phyloP scores from a whole-genome alignment of 768 basidiomycete species.

The Kwoniella dendrophila region DNA sequence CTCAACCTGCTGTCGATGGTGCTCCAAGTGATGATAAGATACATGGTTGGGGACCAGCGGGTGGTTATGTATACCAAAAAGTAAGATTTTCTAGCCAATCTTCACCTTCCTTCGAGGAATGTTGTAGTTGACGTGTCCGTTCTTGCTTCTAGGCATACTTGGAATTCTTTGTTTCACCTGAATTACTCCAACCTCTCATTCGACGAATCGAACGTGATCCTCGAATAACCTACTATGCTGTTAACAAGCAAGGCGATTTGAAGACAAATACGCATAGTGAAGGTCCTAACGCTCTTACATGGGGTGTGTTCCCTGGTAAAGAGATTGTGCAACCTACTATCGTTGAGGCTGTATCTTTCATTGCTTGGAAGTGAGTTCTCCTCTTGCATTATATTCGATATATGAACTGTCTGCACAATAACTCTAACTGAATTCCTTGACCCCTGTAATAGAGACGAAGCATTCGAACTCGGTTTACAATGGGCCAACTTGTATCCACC shows the following conservation, averaged over 20 bases:
- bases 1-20: constrained; percentile 93
- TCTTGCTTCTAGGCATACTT: constrained; percentile 73
- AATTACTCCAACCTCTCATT: constrained; percentile 71
- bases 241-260: constrained; percentile 92
- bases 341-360: constrained; percentile 95
- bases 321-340: constrained; percentile 95
- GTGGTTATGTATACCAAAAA: constrained; percentile 96
- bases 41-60: constrained; percentile 91
- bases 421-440: constrained; percentile 3
- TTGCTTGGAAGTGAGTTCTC: constrained; percentile 84
- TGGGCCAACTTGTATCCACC: constrained; percentile 87
- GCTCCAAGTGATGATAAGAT: constrained; percentile 77
- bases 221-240: constrained; percentile 93
- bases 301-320: constrained; percentile 97
- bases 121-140: constrained; percentile 12
- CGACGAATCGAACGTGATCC: constrained; percentile 81
- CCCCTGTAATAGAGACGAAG: constrained; percentile 67
- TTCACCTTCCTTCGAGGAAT: background rate
- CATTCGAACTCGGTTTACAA: constrained; percentile 85
- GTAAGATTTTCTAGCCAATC: constrained; percentile 57
- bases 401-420: too few relatives aligned
- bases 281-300: constrained; percentile 97
- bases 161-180: constrained; percentile 86
- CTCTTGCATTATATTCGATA: background rate
- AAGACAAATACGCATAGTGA: constrained; percentile 93